These are phyloP conservation scores for Fabrea salina DNA, from an alignment of 169 alveolate species.

Conservation along the genomic window DNA sequence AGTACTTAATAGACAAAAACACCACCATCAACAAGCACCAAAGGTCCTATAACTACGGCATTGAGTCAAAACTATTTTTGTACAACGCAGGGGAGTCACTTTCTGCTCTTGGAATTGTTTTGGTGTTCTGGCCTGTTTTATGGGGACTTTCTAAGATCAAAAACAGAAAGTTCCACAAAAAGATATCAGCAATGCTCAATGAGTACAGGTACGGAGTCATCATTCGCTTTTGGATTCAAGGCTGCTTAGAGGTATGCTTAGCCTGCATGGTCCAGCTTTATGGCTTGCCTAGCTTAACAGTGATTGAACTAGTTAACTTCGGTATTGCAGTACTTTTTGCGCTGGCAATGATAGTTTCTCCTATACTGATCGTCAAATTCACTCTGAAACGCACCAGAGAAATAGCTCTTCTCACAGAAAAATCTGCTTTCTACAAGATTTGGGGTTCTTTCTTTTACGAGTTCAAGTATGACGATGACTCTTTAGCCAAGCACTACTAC, in stretches of 20 bases:
- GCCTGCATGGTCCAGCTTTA: too few species aligned
- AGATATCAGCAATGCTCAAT: background rate
- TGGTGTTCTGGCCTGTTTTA: background rate
- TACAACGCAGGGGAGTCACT: background rate
- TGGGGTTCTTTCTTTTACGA: too few species aligned
- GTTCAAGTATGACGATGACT: too few species aligned
- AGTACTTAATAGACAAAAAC: background rate
- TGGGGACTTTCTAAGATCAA: background rate
- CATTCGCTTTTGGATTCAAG: conserved; percentile 24
- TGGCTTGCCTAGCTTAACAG: too few species aligned
- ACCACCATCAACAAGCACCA: background rate
- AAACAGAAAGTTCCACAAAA: background rate
- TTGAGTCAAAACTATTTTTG: background rate
- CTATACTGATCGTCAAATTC: too few species aligned
- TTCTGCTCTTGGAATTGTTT: background rate
- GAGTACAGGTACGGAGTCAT: background rate
- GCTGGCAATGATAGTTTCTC: too few species aligned
- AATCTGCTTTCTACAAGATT: too few species aligned
- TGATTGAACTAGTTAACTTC: too few species aligned
- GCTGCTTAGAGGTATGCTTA: background rate
- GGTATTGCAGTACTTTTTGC: too few species aligned
- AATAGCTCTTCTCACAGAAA: too few species aligned
- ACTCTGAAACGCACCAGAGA: too few species aligned
- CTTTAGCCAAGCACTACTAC: too few species aligned
- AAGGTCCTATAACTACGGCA: background rate